Base-by-base conservation (phyloP, 1,139 yeast species). In the Debaryomyces robertsiae region DNA sequence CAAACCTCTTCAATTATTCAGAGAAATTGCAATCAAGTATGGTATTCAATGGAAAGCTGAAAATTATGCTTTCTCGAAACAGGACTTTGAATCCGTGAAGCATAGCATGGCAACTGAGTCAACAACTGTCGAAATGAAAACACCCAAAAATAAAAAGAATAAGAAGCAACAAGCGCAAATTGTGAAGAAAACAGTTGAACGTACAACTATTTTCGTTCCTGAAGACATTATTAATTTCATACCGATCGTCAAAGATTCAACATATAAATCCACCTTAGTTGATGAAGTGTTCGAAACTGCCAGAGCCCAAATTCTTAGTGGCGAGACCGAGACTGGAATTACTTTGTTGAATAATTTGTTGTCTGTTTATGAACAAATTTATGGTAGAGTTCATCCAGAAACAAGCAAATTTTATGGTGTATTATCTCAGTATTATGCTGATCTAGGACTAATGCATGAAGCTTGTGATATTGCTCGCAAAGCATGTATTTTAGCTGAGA, bases 31-130 rank as follows among this genome's bases (percentile, higher is more conserved):
- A 11, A 56, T 73, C 42, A 84, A 86, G 63, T 79, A 83, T 51
- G 98, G 98, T 65, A 79, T 93, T 44, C 98, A 93, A 68, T 84
- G 96, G 88, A 67, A 70, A 49, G 61, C 78, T n/a, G 73, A 67
- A 46, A 61, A 69, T 14, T 83, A 78, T 57, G 67, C 61, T 10
- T 80, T 80, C 57, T 71, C 79, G 30, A 58, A 59, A 40, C 78
- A 71, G 38, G 65, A 65, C 19, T 72, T 76, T 45, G 79, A 73
- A 36, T 53, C 54, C 6, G 67, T 60, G 30, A 49, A 53, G 32
- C 50, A 47, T 5, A 39, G 46, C 32, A 43, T 58, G 22, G 49
- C 54, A 13, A 45, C 53, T 3, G 57, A 49, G 27, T 42, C 57
- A 14, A 53, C 46, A 32, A 52, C 39, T 4, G 31, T 49, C 16